A percentile compares a stretch with the other conserved stretches of the same genome.
Conservation (phyloP, 2,329 filamentous ascomycete species). For the Pseudophaeomoniella oleicola region DNA sequence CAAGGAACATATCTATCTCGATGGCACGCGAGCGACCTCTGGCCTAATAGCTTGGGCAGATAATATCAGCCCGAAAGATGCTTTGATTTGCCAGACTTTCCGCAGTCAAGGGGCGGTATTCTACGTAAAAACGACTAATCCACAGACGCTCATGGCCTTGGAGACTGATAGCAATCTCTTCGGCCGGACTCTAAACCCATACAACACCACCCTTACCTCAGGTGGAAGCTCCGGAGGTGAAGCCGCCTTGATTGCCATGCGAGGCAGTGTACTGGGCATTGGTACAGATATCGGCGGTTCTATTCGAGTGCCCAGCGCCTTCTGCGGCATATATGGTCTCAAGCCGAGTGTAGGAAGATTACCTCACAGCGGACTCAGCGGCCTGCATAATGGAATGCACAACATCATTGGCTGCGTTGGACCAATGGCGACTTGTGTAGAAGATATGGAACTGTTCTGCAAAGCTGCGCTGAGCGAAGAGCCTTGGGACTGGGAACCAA, state of each 20-base stretch:
- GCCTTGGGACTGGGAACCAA: background rate
- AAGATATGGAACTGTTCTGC: background rate
- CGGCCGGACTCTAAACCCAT: constrained; percentile 33
- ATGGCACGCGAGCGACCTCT: constrained; percentile 16
- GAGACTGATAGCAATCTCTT: constrained; percentile 39
- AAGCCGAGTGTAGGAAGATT: constrained; percentile 17
- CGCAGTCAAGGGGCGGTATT: constrained; percentile 30
- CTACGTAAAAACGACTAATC: constrained; percentile 39
- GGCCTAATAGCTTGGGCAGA: constrained; percentile 14
- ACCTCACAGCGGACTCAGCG: constrained; percentile 5
- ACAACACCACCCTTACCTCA: constrained; percentile 32
- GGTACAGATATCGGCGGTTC: constrained; percentile 42
- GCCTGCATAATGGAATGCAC: background rate
- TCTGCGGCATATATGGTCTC: constrained; percentile 33
- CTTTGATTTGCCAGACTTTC: constrained; percentile 14
- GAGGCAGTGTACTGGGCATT: constrained; percentile 34
- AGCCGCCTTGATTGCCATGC: constrained; percentile 33
- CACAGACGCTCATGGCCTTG: constrained; percentile 30
- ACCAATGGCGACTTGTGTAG: background rate
- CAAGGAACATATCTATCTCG: constrained; percentile 30
- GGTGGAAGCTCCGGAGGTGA: constrained; percentile 40
- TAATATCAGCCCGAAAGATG: constrained; percentile 14
- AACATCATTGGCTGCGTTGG: background rate
- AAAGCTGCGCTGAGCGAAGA: background rate
- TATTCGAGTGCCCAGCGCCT: constrained; percentile 36